Conservation (phyloP, 208 protist species). For the Leishmania tropica region DNA sequence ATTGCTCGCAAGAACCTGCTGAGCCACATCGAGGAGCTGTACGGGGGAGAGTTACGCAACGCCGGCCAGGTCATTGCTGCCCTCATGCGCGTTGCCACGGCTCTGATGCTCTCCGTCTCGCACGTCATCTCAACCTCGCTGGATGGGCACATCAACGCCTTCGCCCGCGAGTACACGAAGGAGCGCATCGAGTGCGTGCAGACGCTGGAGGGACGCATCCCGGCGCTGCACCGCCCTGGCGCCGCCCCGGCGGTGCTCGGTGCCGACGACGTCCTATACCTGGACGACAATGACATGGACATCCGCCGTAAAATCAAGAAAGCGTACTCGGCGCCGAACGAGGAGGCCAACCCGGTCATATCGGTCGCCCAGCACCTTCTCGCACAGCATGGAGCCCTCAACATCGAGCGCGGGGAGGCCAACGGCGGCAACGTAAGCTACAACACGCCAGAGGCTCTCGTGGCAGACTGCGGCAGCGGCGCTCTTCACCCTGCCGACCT, state of each 20-base stretch:
- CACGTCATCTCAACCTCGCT: slow-evolving; percentile 64
- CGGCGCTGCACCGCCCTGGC: slow-evolving; percentile 85
- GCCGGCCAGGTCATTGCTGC: slow-evolving; percentile 79
- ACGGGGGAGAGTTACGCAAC: slow-evolving; percentile 63
- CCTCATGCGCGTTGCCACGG: slow-evolving; percentile 84
- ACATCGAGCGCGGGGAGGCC: slow-evolving; percentile 58
- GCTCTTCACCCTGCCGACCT: slow-evolving; percentile 92
- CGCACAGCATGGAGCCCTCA: slow-evolving; percentile 26
- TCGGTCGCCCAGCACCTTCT: slow-evolving; percentile 82
- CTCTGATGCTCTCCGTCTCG: slow-evolving; percentile 60
- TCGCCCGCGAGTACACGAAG: slow-evolving; percentile 59
- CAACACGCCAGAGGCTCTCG: slow-evolving; percentile 34
- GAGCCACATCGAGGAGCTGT: slow-evolving; percentile 64
- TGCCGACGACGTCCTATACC: slow-evolving; percentile 96
- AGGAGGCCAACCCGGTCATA: slow-evolving; percentile 91
- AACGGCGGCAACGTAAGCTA: slow-evolving; percentile 74
- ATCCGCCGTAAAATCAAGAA: slow-evolving; percentile 96
- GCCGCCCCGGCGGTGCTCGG: slow-evolving; percentile 70
- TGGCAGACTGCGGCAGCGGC: slow-evolving; percentile 66
- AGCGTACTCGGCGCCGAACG: slow-evolving; percentile 93
- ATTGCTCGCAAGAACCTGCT: slow-evolving; percentile 79
- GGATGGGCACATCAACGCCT: slow-evolving; percentile 43
- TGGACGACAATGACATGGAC: slow-evolving; percentile 96
- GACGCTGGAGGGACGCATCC: slow-evolving; percentile 50
- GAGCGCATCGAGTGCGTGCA: slow-evolving; percentile 40